Base-by-base conservation (phyloP, 371 early-diverging fungal genomes). In the Mortierella sp. region DNA sequence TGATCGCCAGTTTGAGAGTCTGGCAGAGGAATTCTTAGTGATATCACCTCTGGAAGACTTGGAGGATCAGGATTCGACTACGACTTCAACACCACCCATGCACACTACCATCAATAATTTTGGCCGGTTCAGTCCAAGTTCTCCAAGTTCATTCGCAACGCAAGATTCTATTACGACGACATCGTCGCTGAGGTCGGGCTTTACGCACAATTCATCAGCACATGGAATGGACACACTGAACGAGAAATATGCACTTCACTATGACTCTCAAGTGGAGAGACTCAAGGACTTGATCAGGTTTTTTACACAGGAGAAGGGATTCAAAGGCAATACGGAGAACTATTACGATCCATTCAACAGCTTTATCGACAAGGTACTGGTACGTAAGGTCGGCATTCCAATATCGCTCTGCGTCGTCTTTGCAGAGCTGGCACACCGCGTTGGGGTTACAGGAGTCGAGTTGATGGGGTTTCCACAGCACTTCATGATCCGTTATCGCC, bases 321-420 rank as follows among this genome's bases (percentile, higher is more conserved):
- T 79, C 60, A 63, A 69, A 27, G 79, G 79, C 48, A 79, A 73
- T 49, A 61, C 60, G 23, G 65, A 73, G 19, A 60, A 70, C 49
- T 73, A 79, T 19, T 79, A 70, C 42, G 79, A 72, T 32, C 66
- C 70, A 3, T 62, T 59, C 50, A 79, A 73, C 66, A 73, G 70
- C 15, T 63, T 73, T 44, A 73, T 79, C 55, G 70, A 73, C 51
- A 62, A 65, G 44, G 79, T 79, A 9, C 24, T 79, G 30, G 24
- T 42, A 11, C 60, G 73, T 26, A 72, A 60, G 59, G 55, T 66
- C 14, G 79, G 79, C 28, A 79, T 73, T 32, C 75, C 79, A 0
- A 64, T 73, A 17, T 69, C 70, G 23, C 60, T 79, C 12, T 60
- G 65, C 24, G 58, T 79, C 47, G 70, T 79, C 30, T 79, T 79